Percentiles rank a stretch among this genome's conserved stretches.
Evolutionary conservation across 73 alveolate genomes (phyloP).

Genomic region (Effrenium voratum): DNA sequence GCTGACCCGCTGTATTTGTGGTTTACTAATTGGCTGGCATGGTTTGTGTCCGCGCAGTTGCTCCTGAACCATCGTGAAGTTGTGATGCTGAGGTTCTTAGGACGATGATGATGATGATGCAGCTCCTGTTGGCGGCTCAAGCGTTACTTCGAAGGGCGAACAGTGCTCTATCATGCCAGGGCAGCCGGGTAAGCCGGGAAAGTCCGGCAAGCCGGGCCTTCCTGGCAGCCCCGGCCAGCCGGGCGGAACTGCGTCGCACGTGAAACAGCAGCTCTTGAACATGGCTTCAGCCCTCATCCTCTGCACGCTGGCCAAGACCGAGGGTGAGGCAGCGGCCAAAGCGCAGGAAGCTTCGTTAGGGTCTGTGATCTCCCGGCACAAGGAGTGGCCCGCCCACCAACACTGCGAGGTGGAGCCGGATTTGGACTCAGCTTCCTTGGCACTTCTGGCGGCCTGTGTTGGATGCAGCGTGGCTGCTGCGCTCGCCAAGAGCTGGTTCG

Average conservation of each 20-base stretch:
- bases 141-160: too few relatives aligned
- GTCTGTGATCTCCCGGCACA: not conserved
- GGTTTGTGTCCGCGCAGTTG: too few relatives aligned
- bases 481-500: not conserved
- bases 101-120: too few relatives aligned
- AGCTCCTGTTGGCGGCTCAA: too few relatives aligned
- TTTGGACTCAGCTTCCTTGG: not conserved
- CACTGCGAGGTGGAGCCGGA: not conserved
- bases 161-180: too few relatives aligned
- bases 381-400: not conserved
- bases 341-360: not conserved
- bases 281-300: not conserved
- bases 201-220: not conserved
- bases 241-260: not conserved
- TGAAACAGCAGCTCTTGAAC: not conserved
- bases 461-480: not conserved
- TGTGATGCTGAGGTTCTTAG: too few relatives aligned
- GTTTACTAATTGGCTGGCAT: too few relatives aligned
- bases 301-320: not conserved
- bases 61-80: too few relatives aligned
- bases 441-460: not conserved
- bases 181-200: not conserved
- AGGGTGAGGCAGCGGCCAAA: not conserved
- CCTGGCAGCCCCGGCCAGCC: not conserved
- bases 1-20: too few relatives aligned